Evolutionary conservation across 2,329 filamentous ascomycete species (phyloP).

Genomic region (Dendrostoma leiphaemia): DNA sequence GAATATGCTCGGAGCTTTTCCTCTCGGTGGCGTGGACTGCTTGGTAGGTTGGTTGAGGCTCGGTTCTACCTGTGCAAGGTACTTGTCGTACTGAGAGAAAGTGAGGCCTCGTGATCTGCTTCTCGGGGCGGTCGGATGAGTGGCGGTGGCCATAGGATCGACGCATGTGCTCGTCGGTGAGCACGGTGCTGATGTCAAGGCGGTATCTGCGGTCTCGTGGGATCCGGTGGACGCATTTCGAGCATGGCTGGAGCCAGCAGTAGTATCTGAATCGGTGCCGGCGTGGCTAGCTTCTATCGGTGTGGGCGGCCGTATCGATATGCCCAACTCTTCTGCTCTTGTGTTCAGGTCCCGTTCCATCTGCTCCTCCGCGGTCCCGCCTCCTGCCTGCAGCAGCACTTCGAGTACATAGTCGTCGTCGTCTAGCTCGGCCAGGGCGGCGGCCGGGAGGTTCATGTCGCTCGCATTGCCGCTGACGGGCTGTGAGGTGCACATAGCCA

Average conservation of each 20-base stretch:
- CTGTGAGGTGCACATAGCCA: constrained; percentile 18
- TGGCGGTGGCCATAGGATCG: constrained; percentile 22
- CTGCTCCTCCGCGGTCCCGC: constrained; percentile 34
- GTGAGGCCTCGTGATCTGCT: constrained; percentile 38
- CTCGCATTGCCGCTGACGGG: constrained; percentile 17
- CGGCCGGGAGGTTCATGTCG: constrained; percentile 11
- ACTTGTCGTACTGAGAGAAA: constrained; percentile 53
- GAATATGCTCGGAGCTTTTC: constrained; percentile 38
- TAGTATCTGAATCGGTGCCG: constrained; percentile 41
- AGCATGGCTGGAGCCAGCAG: constrained; percentile 38
- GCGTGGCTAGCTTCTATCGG: constrained; percentile 33
- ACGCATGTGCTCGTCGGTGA: constrained; percentile 27
- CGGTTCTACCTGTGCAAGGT: constrained; percentile 43
- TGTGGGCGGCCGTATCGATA: constrained; percentile 29
- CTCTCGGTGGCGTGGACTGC: constrained; percentile 25
- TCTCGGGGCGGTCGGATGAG: constrained; percentile 23
- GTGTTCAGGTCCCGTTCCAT: constrained; percentile 34
- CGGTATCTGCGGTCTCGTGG: constrained; percentile 37
- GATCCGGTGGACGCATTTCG: constrained; percentile 44
- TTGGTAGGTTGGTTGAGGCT: constrained; percentile 40
- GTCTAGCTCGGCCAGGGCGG: constrained; percentile 31
- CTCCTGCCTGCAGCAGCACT: constrained; percentile 34
- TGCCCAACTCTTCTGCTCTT: constrained; percentile 35
- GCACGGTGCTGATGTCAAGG: constrained; percentile 42
- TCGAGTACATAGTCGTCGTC: constrained; percentile 37